These are phyloP conservation scores for Paecilomyces sp. DNA, from an alignment of 2,329 filamentous ascomycete species.

Conservation along the genomic window DNA sequence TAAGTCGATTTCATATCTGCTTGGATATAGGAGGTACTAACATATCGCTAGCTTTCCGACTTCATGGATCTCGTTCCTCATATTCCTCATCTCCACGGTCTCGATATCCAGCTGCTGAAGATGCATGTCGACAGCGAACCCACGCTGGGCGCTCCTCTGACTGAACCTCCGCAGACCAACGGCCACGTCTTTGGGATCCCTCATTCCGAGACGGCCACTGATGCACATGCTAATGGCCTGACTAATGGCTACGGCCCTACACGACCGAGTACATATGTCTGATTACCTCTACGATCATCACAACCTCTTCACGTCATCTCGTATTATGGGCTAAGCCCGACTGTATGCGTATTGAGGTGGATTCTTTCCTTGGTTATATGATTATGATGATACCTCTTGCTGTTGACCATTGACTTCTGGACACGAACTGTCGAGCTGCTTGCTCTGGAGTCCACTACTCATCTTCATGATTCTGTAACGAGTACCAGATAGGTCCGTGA, in stretches of 20 bases:
- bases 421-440: background rate
- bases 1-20: conserved; percentile 15
- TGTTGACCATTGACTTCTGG: conserved; percentile 3
- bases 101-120: conserved; percentile 30
- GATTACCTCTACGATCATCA: conserved; percentile 8
- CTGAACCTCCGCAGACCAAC: conserved; percentile 19
- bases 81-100: conserved; percentile 39
- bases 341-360: conserved; percentile 15
- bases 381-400: conserved; percentile 38
- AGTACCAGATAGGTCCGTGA: background rate
- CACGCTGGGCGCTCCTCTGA: conserved; percentile 7
- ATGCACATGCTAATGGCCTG: conserved; percentile 18
- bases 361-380: conserved; percentile 30
- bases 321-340: background rate
- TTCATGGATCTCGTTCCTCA: conserved; percentile 44
- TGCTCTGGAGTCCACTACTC: background rate
- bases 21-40: background rate
- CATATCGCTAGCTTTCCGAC: conserved; percentile 34
- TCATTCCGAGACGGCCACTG: conserved; percentile 11
- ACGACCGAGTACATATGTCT: conserved; percentile 35
- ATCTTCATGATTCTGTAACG: background rate
- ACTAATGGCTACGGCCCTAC: conserved; percentile 29
- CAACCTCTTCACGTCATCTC: conserved; percentile 12
- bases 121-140: conserved; percentile 37
- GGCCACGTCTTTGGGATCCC: conserved; percentile 18